Percentiles rank a stretch among this genome's conserved stretches.
Evolutionary conservation across 108 stramenopile species (phyloP).

Genomic region (Nitzschia palea): DNA sequence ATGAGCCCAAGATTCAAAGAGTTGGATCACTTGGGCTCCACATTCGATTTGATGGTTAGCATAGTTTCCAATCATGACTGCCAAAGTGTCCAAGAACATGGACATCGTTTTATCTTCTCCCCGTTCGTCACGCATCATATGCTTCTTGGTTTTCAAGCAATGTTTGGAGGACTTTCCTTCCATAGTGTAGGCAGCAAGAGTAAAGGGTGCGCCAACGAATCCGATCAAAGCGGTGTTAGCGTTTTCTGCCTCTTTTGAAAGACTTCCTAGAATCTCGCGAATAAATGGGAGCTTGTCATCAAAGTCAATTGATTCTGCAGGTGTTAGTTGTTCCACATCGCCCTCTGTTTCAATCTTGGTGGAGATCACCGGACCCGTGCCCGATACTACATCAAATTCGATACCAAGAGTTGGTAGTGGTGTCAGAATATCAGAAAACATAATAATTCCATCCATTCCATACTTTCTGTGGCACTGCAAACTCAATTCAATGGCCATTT

Average conservation of each 20-base stretch:
- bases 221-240: slow-evolving; percentile 95
- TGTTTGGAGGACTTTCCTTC: slow-evolving; percentile 93
- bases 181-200: slow-evolving; percentile 94
- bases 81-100: slow-evolving; percentile 84
- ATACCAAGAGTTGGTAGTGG: slow-evolving; percentile 96
- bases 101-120: slow-evolving; percentile 71
- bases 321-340: slow-evolving; percentile 58
- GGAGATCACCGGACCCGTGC: slow-evolving; percentile 91
- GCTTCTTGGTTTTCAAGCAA: slow-evolving; percentile 81
- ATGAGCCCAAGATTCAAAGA: slow-evolving; percentile 99
- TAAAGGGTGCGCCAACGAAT: slow-evolving; percentile 98
- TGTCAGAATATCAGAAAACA: slow-evolving; percentile 99
- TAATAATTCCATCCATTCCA: slow-evolving; percentile 97
- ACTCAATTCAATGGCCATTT: slow-evolving; percentile 92
- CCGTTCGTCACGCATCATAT: slow-evolving; percentile 85
- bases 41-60: slow-evolving; percentile 95
- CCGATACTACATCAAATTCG: slow-evolving; percentile 95
- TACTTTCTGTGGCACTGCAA: slow-evolving; percentile 94
- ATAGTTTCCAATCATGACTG: slow-evolving; percentile 89
- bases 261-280: slow-evolving; percentile 75
- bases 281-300: slow-evolving; percentile 92
- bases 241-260: slow-evolving; percentile 74
- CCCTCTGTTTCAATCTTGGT: slow-evolving; percentile 60
- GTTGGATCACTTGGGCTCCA: slow-evolving; percentile 97
- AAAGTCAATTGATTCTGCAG: slow-evolving; percentile 52